Evolutionary conservation across 169 alveolate genomes (phyloP), one percentile per base, ranked within the genome.

Genomic region (Eimeria praecox): DNA sequence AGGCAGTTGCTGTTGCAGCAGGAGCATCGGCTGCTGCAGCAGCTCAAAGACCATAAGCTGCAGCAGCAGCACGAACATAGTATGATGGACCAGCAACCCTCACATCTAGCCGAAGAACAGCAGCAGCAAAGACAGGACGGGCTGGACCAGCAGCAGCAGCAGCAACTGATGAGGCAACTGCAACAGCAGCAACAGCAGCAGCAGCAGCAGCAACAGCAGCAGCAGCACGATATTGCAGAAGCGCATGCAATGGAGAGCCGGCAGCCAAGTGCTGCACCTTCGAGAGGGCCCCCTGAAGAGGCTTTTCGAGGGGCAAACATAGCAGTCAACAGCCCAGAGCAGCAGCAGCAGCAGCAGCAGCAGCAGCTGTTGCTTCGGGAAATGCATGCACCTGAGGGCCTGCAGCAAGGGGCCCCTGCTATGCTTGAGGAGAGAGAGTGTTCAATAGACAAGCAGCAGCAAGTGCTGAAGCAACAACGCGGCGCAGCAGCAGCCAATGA

Each of bases 331-430:
- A 22, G 38, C 64, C 1, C 38, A 44, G 62, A 77, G 42, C 87
- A 52, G 73, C 90, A 82, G 52, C 44, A 24, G 73, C 71, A 42
- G 69, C 90, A 42, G 40, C 90, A 77, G 30, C 87, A 40, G 87
- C 86, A 75, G 80, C 80, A 40, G 62, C 87, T 8, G 38, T 52
- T 30, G 54, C 88, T 77, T 0, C 62, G 2, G 14, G 64, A 20
- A n/a, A 40, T 77, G 88, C 59, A 27, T 40, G 88, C 88, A 22
- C 2, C 88, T 12, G 62, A 40, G 64, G 6, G 54, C 40, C 62
- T 46, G 54, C 35, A 44, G 49, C 88, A 44, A 9, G 88, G 64
- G 88, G 56, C 59, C 3, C 35, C 35, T 24, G 88, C 87, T 77
- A 4, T 62, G 2, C 14, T 20, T 22, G 42, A 42, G 33, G 62